phyloP scores from a whole-genome alignment of 2,329 filamentous ascomycete genomes.

The Botrytis medusae region DNA sequence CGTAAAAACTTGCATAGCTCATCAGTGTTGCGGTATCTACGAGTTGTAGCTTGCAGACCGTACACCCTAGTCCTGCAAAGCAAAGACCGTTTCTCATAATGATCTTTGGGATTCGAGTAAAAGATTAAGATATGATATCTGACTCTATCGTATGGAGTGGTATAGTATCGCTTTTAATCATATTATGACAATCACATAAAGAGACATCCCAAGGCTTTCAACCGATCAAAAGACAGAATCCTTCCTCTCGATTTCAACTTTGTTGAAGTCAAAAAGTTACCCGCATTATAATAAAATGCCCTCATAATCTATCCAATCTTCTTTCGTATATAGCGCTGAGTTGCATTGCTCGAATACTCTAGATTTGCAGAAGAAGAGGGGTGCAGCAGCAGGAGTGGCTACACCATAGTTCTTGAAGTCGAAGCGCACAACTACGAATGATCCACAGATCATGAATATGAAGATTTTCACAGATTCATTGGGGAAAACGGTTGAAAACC shows the following conservation, averaged over 20 bases:
- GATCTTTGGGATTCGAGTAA: background rate
- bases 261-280: background rate
- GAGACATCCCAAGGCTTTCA: background rate
- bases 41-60: too few relatives aligned
- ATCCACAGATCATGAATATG: background rate
- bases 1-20: too few relatives aligned
- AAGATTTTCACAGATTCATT: background rate
- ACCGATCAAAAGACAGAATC: background rate
- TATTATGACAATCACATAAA: background rate
- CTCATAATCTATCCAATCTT: too few relatives aligned
- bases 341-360: too few relatives aligned
- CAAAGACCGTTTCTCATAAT: background rate
- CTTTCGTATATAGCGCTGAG: too few relatives aligned
- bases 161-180: background rate
- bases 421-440: background rate
- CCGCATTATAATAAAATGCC: too few relatives aligned
- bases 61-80: background rate
- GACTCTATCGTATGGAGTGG: background rate
- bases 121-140: background rate
- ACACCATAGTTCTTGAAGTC: background rate
- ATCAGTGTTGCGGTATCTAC: too few relatives aligned
- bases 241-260: background rate
- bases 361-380: too few relatives aligned
- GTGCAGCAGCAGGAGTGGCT: too few relatives aligned
- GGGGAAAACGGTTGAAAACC: background rate